Evolutionary conservation across 345 rosid species (phyloP).

Genomic region (Salix purpurea): DNA sequence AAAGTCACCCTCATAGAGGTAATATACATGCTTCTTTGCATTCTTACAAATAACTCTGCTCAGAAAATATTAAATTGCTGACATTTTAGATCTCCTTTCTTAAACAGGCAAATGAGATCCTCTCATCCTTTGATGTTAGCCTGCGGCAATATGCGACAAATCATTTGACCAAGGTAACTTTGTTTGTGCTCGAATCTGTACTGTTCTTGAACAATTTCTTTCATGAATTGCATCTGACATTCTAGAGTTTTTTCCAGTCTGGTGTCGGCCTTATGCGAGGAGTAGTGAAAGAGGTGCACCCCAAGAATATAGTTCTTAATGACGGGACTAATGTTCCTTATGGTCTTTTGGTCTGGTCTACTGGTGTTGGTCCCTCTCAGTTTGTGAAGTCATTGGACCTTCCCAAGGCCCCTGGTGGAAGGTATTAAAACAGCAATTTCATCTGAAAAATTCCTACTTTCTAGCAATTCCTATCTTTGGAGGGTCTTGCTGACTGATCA

Average conservation of each 20-base stretch:
- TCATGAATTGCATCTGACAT: slow-evolving; percentile 7
- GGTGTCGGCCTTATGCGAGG: slow-evolving; percentile 53
- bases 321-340: slow-evolving; percentile 69
- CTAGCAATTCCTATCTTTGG: background rate
- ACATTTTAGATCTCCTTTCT: background rate
- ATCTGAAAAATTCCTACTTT: background rate
- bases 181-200: background rate
- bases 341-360: slow-evolving; percentile 89
- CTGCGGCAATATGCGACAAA: slow-evolving; percentile 57
- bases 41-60: background rate
- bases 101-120: slow-evolving; percentile 74
- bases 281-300: slow-evolving; percentile 53
- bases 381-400: slow-evolving; percentile 53
- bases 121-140: slow-evolving; percentile 72
- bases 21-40: background rate
- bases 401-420: slow-evolving; percentile 65
- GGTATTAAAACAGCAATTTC: slow-evolving; percentile 27
- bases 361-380: slow-evolving; percentile 82
- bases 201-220: background rate
- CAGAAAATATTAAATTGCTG: background rate
- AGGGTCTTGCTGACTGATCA: background rate
- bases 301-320: slow-evolving; percentile 44
- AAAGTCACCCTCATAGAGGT: slow-evolving; percentile 94
- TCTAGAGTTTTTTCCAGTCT: slow-evolving; percentile 26
- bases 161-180: slow-evolving; percentile 56